Evolutionary conservation across 495 filamentous ascomycete genomes (phyloP), one percentile per base, ranked within the genome.

Genomic region (Aspergillus leporis): DNA sequence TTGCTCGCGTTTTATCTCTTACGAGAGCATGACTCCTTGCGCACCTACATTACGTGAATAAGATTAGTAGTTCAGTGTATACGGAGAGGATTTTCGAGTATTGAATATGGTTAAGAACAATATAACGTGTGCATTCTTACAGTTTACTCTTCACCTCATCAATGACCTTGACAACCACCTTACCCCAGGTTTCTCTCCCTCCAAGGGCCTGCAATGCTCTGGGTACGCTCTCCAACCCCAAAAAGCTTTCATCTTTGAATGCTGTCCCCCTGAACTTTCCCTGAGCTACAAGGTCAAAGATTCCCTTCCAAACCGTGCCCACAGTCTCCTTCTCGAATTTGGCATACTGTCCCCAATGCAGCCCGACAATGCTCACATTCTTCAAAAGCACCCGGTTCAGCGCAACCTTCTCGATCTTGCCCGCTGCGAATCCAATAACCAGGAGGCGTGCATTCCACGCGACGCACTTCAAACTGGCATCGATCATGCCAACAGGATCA

Each of bases 361-460:
- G 73, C 1, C 93, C 93, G 4, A 97, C 88, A 14, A 98, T 70
- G 61, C 85, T 89, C 55, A 97, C 92, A 74, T 98, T 98, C 83
- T 97, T 98, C 65, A 98, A 76, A 63, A 97, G 71, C 22, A 96
- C 90, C 73, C 92, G 85, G 70, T 98, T 98, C 80, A 92, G 83
- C 19, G 90, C 90, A 54, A 97, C 83, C 73, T 94, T 94, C 77
- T 98, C 93, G 64, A 97, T 96, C 48, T 77, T 79, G 0, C 93
- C 93, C 0, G 87, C 93, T 5, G 93, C 91, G 72, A 97, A 98
- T 12, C 93, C 93, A 70, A 97, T 86, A 8, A 98, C 86, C 45
- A 97, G 70, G 43, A 98, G 77, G 4, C 93, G 80, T 8, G 89
- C 93, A 70, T 95, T 96, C 92, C 92, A 98, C 30, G 89, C 87